phyloP scores from a whole-genome alignment of 192 early-diverging fungal genomes.

The Coemansia brasiliensis region DNA sequence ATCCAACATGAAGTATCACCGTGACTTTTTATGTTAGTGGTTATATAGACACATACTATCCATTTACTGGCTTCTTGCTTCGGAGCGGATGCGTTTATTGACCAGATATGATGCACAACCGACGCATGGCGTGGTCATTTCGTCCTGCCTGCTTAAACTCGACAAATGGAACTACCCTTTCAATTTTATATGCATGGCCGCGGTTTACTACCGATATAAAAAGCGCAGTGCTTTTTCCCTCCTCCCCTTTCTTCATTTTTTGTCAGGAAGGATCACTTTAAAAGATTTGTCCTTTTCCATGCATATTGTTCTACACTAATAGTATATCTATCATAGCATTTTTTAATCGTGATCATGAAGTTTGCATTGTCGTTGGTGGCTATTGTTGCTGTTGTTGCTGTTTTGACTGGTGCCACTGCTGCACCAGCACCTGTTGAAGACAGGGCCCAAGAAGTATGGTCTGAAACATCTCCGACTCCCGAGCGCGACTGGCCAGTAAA shows the following conservation, averaged over 20 bases:
- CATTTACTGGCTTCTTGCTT: conserved; percentile 12
- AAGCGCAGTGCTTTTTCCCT: not conserved
- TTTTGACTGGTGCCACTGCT: conserved; percentile 14
- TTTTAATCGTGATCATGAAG: conserved; percentile 24
- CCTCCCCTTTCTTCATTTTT: conserved; percentile 4
- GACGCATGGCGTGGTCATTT: conserved; percentile 22
- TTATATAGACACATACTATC: conserved; percentile 2
- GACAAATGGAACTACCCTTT: not conserved
- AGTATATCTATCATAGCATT: too few relatives aligned
- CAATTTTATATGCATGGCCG: not conserved
- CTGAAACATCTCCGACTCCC: conserved; percentile 28
- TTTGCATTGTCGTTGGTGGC: conserved; percentile 19
- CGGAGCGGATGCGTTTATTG: conserved; percentile 9
- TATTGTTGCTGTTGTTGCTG: conserved; percentile 18
- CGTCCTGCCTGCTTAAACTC: conserved; percentile 6
- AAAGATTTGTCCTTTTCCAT: conserved; percentile 2
- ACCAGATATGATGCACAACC: conserved; percentile 16
- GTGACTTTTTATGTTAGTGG: too few relatives aligned
- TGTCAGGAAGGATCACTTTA: not conserved
- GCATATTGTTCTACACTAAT: conserved; percentile 3
- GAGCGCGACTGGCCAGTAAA: conserved; percentile 56
- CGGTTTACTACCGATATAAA: conserved; percentile 15
- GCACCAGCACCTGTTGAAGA: conserved; percentile 15
- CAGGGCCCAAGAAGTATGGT: conserved; percentile 3
- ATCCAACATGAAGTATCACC: not conserved